Evolutionary conservation across 495 filamentous ascomycete species (phyloP).

Genomic region (Xylona heveae): DNA sequence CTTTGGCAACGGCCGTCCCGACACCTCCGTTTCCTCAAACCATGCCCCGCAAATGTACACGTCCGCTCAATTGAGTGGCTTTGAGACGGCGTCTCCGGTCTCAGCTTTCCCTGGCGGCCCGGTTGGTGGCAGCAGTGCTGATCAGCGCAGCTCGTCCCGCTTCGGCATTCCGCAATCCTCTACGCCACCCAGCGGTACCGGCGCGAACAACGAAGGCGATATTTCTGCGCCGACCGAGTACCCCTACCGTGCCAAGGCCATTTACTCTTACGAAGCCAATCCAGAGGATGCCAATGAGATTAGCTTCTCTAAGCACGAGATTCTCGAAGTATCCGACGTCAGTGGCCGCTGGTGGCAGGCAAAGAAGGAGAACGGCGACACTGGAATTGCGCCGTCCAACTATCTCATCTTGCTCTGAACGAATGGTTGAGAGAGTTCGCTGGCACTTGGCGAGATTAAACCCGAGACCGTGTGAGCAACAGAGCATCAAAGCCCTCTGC

Average conservation of each 20-base stretch:
- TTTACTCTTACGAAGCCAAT: constrained; percentile 96
- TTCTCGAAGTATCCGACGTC: constrained; percentile 91
- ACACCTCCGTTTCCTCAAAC: constrained; percentile 52
- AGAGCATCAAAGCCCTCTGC: too few species aligned
- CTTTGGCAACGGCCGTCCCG: constrained; percentile 41
- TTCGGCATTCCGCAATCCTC: constrained; percentile 15
- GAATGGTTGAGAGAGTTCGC: too few species aligned
- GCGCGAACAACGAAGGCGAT: constrained; percentile 22
- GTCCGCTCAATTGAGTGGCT: constrained; percentile 78
- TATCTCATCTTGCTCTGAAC: constrained; percentile 87
- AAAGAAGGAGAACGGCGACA: constrained; percentile 82
- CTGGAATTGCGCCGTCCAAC: constrained; percentile 93
- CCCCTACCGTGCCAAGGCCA: constrained; percentile 91
- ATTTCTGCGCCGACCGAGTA: constrained; percentile 76
- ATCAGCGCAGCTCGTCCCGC: constrained; percentile 33
- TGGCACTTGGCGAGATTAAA: too few species aligned
- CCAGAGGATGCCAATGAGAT: constrained; percentile 98
- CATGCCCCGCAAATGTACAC: constrained; percentile 92
- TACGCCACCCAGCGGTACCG: constrained; percentile 5
- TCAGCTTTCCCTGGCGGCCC: constrained; percentile 51
- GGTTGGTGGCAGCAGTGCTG: constrained; percentile 31
- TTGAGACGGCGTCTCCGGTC: constrained; percentile 88
- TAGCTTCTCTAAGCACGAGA: constrained; percentile 88
- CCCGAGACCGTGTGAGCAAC: too few species aligned
- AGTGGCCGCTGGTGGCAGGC: constrained; percentile 98